A percentile compares a stretch with the other conserved stretches of the same genome.
Evolutionary conservation across 2,329 filamentous ascomycete genomes (phyloP).

Genomic region (Fusarium multiceps): DNA sequence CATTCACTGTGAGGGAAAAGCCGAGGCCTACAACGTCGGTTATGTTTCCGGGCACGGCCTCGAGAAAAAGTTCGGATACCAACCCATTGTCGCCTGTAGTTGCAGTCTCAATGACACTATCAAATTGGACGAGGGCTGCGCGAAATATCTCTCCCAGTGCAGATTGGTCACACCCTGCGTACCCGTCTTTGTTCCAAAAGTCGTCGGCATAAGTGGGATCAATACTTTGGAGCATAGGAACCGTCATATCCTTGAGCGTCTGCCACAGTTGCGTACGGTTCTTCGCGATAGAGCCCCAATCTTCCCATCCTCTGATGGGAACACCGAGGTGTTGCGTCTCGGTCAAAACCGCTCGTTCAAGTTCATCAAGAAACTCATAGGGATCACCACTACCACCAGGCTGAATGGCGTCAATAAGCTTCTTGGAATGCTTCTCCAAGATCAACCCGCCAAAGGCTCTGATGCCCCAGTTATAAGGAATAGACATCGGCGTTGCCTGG

Average conservation of each 20-base stretch:
- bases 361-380: neutral
- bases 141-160: constrained; percentile 21
- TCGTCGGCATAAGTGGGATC: neutral
- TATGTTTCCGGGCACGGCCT: neutral
- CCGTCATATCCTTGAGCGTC: neutral
- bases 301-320: constrained; percentile 1
- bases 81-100: neutral
- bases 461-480: constrained; percentile 28
- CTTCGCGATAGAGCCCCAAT: neutral
- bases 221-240: neutral
- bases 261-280: constrained; percentile 1
- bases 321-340: neutral
- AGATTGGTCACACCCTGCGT: constrained; percentile 22
- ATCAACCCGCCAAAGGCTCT: constrained; percentile 21
- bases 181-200: constrained; percentile 1
- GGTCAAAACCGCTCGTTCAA: neutral
- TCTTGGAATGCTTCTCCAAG: neutral
- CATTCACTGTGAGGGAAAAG: neutral
- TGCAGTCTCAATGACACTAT: neutral
- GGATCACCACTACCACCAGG: neutral
- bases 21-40: neutral
- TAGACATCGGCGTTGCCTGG: constrained; percentile 35
- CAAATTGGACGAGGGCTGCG: neutral
- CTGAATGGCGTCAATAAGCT: neutral
- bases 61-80: neutral